Conservation (phyloP, 2,329 filamentous ascomycete species). For the Aspergillus sp. region DNA sequence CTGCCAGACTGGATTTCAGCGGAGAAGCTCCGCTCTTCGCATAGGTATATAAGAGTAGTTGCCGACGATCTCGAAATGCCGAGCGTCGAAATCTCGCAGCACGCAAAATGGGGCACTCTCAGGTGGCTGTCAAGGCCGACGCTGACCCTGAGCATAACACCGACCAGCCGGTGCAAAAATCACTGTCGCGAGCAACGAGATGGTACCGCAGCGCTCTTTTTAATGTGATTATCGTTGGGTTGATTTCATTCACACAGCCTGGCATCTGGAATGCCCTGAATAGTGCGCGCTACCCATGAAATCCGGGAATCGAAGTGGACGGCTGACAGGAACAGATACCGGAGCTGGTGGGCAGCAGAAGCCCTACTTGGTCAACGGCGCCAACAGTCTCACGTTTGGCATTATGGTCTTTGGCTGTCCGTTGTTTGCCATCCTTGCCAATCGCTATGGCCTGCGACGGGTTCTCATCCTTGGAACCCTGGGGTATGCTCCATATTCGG, state of each 20-base stretch:
- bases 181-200: not conserved
- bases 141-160: not conserved
- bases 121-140: not conserved
- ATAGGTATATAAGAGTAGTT: not conserved
- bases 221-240: constrained; percentile 6
- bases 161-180: constrained; percentile 1
- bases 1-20: not conserved
- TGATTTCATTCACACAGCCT: constrained; percentile 6
- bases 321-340: not conserved
- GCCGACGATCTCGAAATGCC: not conserved
- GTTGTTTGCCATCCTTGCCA: constrained; percentile 6
- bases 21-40: not conserved
- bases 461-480: constrained; percentile 2
- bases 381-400: constrained; percentile 4
- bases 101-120: not conserved
- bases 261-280: constrained; percentile 9
- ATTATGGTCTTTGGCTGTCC: constrained; percentile 10
- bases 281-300: not conserved
- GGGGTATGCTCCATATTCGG: constrained; percentile 7
- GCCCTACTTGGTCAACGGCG: constrained; percentile 9
- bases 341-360: constrained; percentile 6
- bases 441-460: constrained; percentile 5
- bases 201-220: constrained; percentile 9
- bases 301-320: not conserved
- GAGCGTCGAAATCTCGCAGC: not conserved